These are phyloP conservation scores for Collybia sp. DNA, from an alignment of 768 basidiomycete species.

Conservation along the genomic window DNA sequence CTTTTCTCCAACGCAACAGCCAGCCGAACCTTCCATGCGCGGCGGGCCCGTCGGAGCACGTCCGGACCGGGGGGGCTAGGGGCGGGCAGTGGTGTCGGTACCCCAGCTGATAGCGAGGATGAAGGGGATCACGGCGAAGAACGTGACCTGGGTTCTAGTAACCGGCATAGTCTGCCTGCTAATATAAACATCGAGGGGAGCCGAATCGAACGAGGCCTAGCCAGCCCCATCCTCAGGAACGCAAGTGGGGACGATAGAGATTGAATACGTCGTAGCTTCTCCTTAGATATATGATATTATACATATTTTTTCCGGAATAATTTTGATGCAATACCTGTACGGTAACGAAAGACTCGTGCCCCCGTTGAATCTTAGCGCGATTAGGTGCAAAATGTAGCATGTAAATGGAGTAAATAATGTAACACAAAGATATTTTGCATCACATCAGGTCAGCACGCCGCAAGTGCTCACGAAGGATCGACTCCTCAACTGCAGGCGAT, in stretches of 20 bases:
- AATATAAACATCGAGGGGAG: conserved; percentile 38
- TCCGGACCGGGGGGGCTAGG: conserved; percentile 26
- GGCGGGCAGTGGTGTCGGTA: conserved; percentile 29
- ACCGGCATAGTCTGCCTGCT: conserved; percentile 8
- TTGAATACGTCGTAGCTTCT: neutral
- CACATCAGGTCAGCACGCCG: conserved; percentile 67
- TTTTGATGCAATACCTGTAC: too few relatives aligned
- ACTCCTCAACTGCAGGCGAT: conserved; percentile 53
- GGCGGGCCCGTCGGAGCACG: conserved; percentile 51
- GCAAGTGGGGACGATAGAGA: conserved; percentile 15
- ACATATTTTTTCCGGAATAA: neutral
- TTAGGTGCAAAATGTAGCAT: neutral
- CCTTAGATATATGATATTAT: neutral
- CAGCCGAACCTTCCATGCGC: conserved; percentile 80
- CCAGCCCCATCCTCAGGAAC: conserved; percentile 56
- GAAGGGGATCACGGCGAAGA: conserved; percentile 34
- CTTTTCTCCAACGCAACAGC: conserved; percentile 92
- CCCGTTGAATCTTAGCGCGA: too few relatives aligned
- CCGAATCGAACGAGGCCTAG: conserved; percentile 56
- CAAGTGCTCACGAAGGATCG: conserved; percentile 67
- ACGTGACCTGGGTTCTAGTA: conserved; percentile 34
- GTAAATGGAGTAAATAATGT: neutral
- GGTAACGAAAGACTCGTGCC: too few relatives aligned
- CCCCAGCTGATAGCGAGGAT: conserved; percentile 36
- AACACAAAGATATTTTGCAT: conserved; percentile 9